Base-by-base conservation (phyloP, 1,139 yeast species). In the Debaryomyces sp. region DNA sequence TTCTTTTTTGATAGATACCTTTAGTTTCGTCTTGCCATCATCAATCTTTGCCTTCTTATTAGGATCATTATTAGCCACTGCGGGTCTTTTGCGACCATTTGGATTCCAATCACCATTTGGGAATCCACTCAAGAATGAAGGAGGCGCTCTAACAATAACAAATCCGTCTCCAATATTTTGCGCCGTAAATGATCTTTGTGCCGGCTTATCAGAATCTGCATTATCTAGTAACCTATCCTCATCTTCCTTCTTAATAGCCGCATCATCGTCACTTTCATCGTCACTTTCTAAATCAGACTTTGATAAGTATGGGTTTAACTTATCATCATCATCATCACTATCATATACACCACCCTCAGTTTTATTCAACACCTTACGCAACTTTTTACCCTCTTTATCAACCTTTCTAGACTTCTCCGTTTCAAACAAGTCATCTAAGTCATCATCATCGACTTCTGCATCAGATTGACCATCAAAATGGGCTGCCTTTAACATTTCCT, bases 321-420 rank as follows among this genome's bases (percentile, higher is more conserved):
- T 60, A 41, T 70, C 74, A 37, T 85, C 91, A 37, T 85, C 91
- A 55, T 89, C 96, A 56, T 91, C 97, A 46, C 94, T 84, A 50
- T 94, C 97, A 66, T 94, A 94, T 51, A 89, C 87, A 35, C 91
- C 96, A 68, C 91, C 86, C 65, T 94, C 99, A 42, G 95, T 83
- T 58, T 90, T 87, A 55, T 88, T 84, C 61, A 94, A 77, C 3
- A 94, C 92, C 66, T 89, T 88, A 59, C 91, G 82, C 54, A 94
- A 80, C 60, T 87, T 87, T 61, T 85, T 85, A 54, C 98, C 98
- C 66, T 90, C 97, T 64, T 89, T 91, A 67, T 92, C 97, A 44
- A 91, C 89, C 62, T 87, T 87, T 60, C 88, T 80, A n/a, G 75
- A 63, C 57, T 73, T 73, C 58, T 74, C 80, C 22, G 84, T 81